Base-by-base conservation (phyloP, 768 basidiomycete genomes). In the Amanita subjunquillea region DNA sequence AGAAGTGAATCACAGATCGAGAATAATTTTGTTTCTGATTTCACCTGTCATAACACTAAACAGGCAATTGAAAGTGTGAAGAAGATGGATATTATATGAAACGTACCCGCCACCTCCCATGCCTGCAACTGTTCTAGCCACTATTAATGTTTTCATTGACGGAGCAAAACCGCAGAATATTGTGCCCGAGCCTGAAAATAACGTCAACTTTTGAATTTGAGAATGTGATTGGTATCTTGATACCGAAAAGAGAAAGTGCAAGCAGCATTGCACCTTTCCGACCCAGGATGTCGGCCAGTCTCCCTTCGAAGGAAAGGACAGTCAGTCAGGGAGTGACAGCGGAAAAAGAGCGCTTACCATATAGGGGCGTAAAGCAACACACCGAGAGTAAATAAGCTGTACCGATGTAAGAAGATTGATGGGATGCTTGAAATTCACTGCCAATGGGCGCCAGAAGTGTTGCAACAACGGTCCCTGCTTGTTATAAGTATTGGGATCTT, bases 71-170 rank as follows among this genome's bases (percentile, higher is more conserved):
- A 55, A 65, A 64, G 49, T 45, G 51, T 51, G 46, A 55, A 47
- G 40, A 29, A 15, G 22, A 34, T 34, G 34, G 57, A 60, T 55
- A 55, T 57, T 48, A 56, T 40, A 51, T 58, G 59, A 62, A 39
- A 79, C 85, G 67, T 64, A 89, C 82, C 91, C 87, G 67, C 91
- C 92, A 53, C 92, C 91, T 52, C 90, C 92, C 82, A 91, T 89
- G 46, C 93, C 93, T 25, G 93, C 91, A 41, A 96, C 68, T 3
- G 89, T 82, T 10, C 94, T 80, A 52, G 87, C 88, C 39, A 75
- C 74, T 56, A 95, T 91, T 50, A 96, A 76, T 10, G 75, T 65
- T 56, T 80, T 76, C 93, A 97, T 95, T 5, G 84, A 87, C 7
- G 86, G 82, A 39, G 91, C 94, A 39, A 93, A 58, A 1, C 90